These are phyloP conservation scores for Anastatica hierochuntica DNA, from an alignment of 345 rosid genomes.

Conservation along the genomic window DNA sequence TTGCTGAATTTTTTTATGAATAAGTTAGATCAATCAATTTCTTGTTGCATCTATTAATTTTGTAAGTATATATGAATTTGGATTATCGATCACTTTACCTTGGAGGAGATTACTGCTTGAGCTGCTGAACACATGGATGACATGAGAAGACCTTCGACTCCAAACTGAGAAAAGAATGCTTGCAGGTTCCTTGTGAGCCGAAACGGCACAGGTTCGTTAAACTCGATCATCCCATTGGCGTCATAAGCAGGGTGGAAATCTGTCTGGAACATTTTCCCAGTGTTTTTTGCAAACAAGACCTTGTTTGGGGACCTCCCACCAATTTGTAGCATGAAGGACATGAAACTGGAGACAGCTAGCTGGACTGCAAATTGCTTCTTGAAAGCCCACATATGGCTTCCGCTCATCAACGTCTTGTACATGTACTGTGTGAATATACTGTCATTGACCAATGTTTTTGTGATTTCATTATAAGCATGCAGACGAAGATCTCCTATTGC, in stretches of 20 bases:
- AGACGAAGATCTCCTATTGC: conserved; percentile 90
- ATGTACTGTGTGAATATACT: conserved; percentile 89
- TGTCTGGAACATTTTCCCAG: conserved; percentile 89
- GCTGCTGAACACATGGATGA: conserved; percentile 94
- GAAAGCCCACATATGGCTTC: conserved; percentile 96
- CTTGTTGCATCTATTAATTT: background rate
- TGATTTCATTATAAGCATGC: conserved; percentile 79
- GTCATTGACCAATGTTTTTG: conserved; percentile 61
- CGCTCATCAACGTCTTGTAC: conserved; percentile 82
- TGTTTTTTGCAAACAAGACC: conserved; percentile 92
- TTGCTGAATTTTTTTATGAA: too few relatives aligned
- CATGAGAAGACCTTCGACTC: conserved; percentile 91
- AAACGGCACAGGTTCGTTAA: conserved; percentile 88
- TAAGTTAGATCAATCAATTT: background rate
- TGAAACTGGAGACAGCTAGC: conserved; percentile 94
- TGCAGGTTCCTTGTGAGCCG: conserved; percentile 98
- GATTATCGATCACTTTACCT: conserved; percentile 37
- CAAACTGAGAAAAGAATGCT: conserved; percentile 88
- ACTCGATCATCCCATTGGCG: conserved; percentile 80
- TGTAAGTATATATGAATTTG: too few relatives aligned
- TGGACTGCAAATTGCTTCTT: conserved; percentile 96
- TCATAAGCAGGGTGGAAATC: conserved; percentile 99
- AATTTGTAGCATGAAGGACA: conserved; percentile 96
- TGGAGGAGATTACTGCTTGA: conserved; percentile 84
- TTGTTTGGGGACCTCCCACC: conserved; percentile 98